Evolutionary conservation across 371 early-diverging fungal genomes (phyloP), one percentile per base, ranked within the genome.

Genomic region (Sporodiniella umbellata): DNA sequence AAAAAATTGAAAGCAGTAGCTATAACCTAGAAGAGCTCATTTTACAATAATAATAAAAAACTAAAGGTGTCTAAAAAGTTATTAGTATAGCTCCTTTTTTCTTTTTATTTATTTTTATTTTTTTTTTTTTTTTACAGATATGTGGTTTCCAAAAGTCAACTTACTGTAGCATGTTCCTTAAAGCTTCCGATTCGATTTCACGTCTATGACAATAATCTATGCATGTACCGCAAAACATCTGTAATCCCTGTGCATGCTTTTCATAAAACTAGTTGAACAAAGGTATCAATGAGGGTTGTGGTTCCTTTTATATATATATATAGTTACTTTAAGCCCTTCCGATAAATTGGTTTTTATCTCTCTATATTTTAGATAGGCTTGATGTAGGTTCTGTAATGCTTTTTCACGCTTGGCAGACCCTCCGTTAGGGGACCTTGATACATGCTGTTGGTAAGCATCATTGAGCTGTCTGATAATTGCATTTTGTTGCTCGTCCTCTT

Each of bases 181-280:
- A n/a, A n/a, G n/a, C 51, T n/a, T 60, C 57, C 15, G 85, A 77
- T 46, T 92, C 88, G 33, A 84, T 46, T 46, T 75, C 72, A 43
- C 92, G 67, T 3, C 87, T 82, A 47, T 83, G 64, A 22, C 76
- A 79, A 59, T 83, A 90, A 54, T 90, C 89, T 42, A 62, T 53
- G 60, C 86, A 88, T 25, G 74, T 80, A 40, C 76, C 75, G 38
- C 71, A 72, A 45, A 89, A 72, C 37, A 66, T 66, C 8, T 50
- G 50, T 44, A 92, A 46, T 22, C 82, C 82, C 15, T 77, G 62
- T 43, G 84, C 84, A 51, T 89, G 77, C 26, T 84, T 81, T 2
- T 60, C 63, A 55, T 90, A 89, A 64, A 91, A 92, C 83, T 85
- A 64, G 5, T 3, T 21, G 33, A 18, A 44, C n/a, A n/a, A n/a